Conservation (phyloP, 148 eudicot species). For the Talinum fruticosum region DNA sequence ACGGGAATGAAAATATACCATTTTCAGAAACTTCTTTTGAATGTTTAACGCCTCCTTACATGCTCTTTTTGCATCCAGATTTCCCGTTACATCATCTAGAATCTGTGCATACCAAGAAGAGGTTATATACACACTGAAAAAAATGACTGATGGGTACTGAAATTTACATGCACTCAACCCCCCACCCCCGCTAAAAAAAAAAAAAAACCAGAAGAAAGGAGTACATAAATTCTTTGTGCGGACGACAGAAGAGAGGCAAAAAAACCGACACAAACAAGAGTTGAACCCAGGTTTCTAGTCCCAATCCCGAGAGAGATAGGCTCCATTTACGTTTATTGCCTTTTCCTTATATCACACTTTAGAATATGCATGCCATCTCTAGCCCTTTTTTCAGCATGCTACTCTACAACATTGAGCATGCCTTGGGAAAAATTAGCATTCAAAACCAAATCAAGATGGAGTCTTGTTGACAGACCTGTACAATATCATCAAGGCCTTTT, state of each 20-base stretch:
- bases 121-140: background rate
- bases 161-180: background rate
- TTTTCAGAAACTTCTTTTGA: conserved; percentile 76
- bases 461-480: conserved; percentile 43
- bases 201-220: background rate
- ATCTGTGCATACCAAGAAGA: conserved; percentile 42
- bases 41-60: conserved; percentile 68
- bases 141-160: background rate
- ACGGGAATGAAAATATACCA: conserved; percentile 38
- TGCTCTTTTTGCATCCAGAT: conserved; percentile 75
- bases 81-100: conserved; percentile 72
- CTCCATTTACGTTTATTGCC: background rate
- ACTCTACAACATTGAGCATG: background rate
- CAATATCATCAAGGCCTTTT: conserved; percentile 89
- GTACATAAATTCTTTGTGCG: background rate
- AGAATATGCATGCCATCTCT: no score
- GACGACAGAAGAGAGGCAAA: background rate
- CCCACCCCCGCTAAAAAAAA: no score
- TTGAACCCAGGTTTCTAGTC: background rate
- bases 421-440: background rate
- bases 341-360: no score
- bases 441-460: background rate
- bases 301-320: background rate
- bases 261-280: background rate
- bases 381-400: no score